Conservation (phyloP, 441 rosid species). For the Capsella rubella region DNA sequence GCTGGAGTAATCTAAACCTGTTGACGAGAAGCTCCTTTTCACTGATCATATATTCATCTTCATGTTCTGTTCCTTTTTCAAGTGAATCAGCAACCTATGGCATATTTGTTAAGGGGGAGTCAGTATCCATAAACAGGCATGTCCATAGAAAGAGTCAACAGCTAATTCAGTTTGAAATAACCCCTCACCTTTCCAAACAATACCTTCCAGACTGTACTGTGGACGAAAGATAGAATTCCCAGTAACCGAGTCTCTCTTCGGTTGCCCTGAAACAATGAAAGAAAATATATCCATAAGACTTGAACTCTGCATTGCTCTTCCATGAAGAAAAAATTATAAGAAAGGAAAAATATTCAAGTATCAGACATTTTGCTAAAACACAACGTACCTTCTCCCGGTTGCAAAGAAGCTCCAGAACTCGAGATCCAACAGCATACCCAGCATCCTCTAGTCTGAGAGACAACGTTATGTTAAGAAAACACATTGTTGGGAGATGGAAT, state of each 20-base stretch:
- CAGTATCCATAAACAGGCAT: constrained; percentile 22
- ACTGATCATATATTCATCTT: constrained; percentile 99
- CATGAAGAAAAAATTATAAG: constrained; percentile 1
- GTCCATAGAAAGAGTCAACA: neutral
- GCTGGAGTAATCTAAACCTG: constrained; percentile 51
- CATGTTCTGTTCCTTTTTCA: constrained; percentile 99
- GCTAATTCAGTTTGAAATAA: constrained; percentile 6
- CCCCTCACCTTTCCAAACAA: constrained; percentile 85
- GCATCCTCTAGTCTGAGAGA: constrained; percentile 88
- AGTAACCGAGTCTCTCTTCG: constrained; percentile 93
- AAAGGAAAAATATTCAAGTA: neutral
- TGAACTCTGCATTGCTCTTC: constrained; percentile 1
- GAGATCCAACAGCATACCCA: constrained; percentile 91
- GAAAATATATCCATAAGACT: constrained; percentile 14
- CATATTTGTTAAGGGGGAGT: neutral
- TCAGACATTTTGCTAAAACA: neutral
- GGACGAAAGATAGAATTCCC: constrained; percentile 93
- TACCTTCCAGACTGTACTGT: constrained; percentile 98
- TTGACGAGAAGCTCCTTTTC: constrained; percentile 98
- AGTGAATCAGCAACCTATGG: constrained; percentile 95
- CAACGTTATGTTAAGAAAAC: constrained; percentile 36
- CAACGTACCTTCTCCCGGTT: constrained; percentile 79
- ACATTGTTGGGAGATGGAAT: neutral
- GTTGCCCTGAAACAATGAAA: constrained; percentile 69
- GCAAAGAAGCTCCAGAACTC: constrained; percentile 93